Evolutionary conservation across 2,329 filamentous ascomycete genomes (phyloP).

Genomic region (Cladosporium sp.): DNA sequence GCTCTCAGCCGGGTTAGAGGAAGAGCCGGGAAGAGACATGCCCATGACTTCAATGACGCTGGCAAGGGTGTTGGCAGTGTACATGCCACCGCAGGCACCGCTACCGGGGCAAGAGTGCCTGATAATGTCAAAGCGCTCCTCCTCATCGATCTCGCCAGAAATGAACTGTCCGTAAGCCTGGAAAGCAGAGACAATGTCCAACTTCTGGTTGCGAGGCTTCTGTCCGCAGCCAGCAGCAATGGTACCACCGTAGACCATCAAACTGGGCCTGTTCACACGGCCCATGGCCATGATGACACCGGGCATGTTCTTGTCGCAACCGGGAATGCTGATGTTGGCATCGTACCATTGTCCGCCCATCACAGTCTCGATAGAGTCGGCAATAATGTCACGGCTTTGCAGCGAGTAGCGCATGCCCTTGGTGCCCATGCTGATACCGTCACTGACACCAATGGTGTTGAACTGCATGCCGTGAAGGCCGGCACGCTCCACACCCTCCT

Average conservation of each 20-base stretch:
- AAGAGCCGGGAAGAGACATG: conserved; percentile 54
- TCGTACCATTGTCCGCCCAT: conserved; percentile 99
- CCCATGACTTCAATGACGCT: conserved; percentile 55
- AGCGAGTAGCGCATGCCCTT: conserved; percentile 83
- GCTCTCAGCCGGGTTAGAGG: conserved; percentile 53
- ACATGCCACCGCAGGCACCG: conserved; percentile 83
- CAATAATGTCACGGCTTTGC: conserved; percentile 94
- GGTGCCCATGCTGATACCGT: conserved; percentile 98
- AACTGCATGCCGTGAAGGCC: conserved; percentile 91
- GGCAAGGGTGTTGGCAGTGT: conserved; percentile 57
- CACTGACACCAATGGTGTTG: conserved; percentile 97
- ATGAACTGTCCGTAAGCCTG: conserved; percentile 97
- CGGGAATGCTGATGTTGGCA: conserved; percentile 92
- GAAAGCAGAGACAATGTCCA: conserved; percentile 95
- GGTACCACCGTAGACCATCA: conserved; percentile 97
- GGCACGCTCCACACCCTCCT: conserved; percentile 70
- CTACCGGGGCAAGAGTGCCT: conserved; percentile 83
- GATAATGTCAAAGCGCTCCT: conserved; percentile 92
- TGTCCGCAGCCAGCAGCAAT: conserved; percentile 88
- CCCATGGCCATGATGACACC: conserved; percentile 76
- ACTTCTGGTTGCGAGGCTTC: conserved; percentile 65
- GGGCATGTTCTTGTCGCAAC: conserved; percentile 99
- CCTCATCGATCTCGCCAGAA: conserved; percentile 85
- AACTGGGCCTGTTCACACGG: conserved; percentile 84
- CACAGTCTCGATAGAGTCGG: conserved; percentile 97